Conservation (phyloP, 768 basidiomycete genomes). For the Tulasnella sp. region DNA sequence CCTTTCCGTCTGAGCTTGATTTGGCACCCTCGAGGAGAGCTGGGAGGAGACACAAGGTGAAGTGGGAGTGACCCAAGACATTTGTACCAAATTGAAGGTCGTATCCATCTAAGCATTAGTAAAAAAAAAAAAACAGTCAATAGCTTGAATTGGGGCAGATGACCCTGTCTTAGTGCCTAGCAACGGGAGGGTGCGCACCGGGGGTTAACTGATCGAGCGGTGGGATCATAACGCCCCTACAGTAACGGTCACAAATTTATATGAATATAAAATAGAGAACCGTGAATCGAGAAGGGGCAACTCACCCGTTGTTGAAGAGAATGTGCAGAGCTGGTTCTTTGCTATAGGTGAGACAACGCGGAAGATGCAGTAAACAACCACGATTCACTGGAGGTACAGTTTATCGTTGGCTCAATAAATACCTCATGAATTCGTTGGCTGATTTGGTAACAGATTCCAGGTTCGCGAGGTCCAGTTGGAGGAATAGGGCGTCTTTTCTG, state of each 20-base stretch:
- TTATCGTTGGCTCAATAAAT: not conserved
- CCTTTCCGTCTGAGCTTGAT: constrained; percentile 41
- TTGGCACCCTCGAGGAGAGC: constrained; percentile 43
- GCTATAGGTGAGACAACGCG: constrained; percentile 29
- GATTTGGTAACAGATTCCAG: constrained; percentile 18
- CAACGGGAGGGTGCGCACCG: not conserved
- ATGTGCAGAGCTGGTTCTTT: constrained; percentile 47
- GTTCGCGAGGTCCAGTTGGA: constrained; percentile 29
- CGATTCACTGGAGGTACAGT: not conserved
- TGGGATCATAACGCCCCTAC: constrained; percentile 48
- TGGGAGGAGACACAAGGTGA: constrained; percentile 54
- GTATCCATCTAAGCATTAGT: constrained; percentile 40
- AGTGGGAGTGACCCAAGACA: constrained; percentile 50
- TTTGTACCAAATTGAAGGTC: constrained; percentile 55
- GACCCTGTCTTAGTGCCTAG: not conserved
- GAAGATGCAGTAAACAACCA: not conserved
- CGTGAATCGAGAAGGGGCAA: not conserved
- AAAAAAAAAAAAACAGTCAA: not conserved
- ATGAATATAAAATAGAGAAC: not conserved
- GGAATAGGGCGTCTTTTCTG: constrained; percentile 23
- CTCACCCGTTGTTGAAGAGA: constrained; percentile 52
- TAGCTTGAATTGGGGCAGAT: not conserved
- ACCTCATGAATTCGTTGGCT: constrained; percentile 27
- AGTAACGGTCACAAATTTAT: not conserved
- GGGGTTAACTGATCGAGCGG: constrained; percentile 41